phyloP scores from a whole-genome alignment of 331 rosid species.

The Quercus phellos region DNA sequence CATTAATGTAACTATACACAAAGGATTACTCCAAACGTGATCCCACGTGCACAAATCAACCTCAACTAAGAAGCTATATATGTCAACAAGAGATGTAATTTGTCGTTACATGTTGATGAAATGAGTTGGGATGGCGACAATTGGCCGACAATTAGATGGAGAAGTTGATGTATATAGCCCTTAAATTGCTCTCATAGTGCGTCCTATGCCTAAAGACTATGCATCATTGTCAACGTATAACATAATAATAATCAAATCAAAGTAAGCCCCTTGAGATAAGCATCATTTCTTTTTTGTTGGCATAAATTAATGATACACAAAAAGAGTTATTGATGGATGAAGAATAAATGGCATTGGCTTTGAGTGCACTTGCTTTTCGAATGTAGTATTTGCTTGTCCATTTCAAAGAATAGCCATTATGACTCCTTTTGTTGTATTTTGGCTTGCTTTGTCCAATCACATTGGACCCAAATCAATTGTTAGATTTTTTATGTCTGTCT shows the following conservation, averaged over 20 bases:
- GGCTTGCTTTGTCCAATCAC: conserved; percentile 28
- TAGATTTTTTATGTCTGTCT: conserved; percentile 28
- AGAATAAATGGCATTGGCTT: conserved; percentile 15
- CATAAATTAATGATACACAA: conserved; percentile 28
- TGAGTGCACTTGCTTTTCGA: conserved; percentile 16
- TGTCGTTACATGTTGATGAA: background rate
- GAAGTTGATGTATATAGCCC: conserved; percentile 1
- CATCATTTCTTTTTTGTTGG: background rate
- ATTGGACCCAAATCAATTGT: conserved; percentile 35
- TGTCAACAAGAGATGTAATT: background rate
- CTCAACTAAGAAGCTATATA: background rate
- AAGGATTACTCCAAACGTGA: background rate
- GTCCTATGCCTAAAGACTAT: background rate
- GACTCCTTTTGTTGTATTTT: conserved; percentile 13
- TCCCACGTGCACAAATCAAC: background rate
- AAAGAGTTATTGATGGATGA: conserved; percentile 17
- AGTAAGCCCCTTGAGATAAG: background rate
- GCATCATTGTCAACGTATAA: conserved; percentile 6
- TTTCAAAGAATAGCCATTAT: background rate
- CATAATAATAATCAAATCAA: conserved; percentile 4
- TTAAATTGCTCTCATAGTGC: background rate
- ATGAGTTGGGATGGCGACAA: conserved; percentile 15
- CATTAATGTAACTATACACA: background rate
- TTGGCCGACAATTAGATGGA: conserved; percentile 35
- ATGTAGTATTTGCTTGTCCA: conserved; percentile 8